Conservation (phyloP, 2,329 filamentous ascomycete genomes). For the Aureobasidium sp. region DNA sequence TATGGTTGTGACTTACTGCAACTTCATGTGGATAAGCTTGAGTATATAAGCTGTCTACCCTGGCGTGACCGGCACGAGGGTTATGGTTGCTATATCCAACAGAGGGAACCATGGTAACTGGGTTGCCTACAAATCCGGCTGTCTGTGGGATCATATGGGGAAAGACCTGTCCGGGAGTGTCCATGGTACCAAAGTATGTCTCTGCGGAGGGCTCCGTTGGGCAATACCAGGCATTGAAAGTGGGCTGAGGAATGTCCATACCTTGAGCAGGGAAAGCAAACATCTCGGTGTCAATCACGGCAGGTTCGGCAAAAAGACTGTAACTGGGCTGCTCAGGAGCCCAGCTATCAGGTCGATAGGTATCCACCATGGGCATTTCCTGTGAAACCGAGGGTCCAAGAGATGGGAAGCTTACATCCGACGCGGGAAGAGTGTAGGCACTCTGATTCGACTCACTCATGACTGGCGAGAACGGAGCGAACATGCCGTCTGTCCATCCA, state of each 20-base stretch:
- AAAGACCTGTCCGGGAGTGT: background rate
- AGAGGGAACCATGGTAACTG: background rate
- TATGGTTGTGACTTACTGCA: conserved; percentile 7
- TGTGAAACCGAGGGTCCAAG: background rate
- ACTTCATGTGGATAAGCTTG: conserved; percentile 3
- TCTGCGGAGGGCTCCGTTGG: background rate
- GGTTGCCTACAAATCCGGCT: conserved; percentile 14
- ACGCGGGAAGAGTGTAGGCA: conserved; percentile 2
- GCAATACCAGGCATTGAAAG: background rate
- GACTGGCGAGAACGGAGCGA: conserved; percentile 9
- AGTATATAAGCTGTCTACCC: conserved; percentile 9
- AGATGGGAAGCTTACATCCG: conserved; percentile 9
- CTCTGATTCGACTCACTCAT: conserved; percentile 8
- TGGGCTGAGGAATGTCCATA: background rate
- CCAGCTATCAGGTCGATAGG: background rate
- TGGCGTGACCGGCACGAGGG: background rate
- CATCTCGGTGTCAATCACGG: background rate
- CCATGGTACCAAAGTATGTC: background rate
- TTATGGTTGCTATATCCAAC: background rate
- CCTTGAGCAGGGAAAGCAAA: conserved; percentile 5
- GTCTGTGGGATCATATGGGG: background rate
- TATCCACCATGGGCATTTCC: background rate
- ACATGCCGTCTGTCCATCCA: conserved; percentile 9
- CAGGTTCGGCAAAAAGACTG: conserved; percentile 5
- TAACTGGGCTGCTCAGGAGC: background rate